Base-by-base conservation (phyloP, 2,329 filamentous ascomycete genomes). In the Capronia epimyces region DNA sequence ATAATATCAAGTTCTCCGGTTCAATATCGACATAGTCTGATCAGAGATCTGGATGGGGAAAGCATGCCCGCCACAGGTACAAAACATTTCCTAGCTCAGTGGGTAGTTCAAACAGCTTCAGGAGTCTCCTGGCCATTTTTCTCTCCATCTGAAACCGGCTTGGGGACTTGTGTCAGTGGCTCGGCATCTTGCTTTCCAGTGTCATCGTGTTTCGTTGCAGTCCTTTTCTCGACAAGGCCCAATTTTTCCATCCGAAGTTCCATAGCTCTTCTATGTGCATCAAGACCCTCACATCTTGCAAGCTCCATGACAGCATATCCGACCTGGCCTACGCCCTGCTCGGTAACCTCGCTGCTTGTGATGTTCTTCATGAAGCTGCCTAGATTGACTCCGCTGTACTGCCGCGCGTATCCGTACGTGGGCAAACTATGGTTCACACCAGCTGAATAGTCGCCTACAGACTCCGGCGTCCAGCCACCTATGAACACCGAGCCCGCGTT, bases 351-450 rank as follows among this genome's bases (percentile, higher is more conserved):
- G 0, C 89, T 89, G 72, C 87, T 93, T 31, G 93, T 98, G 65
- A 98, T 96, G 75, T 97, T 89, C 75, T 98, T 98, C 68, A 95
- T 80, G 71, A 96, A 98, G 2, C 91, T 97, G 25, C 82, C 89
- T 4, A 98, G 80, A 69, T 95, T 98, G 65, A 98, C 93, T 46
- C 93, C 93, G 4, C 89, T 96, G 74, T 98, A 98, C 70, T 98
- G 93, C 73, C 95, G 95, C 43, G 93, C 93, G 64, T 95, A 98
- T 34, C 93, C 93, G 66, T 97, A 98, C 0, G 93, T 98, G 46
- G 93, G 93, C 59, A 98, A 75, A 52, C 88, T 94, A 75, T 98
- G 93, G 69, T 98, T 98, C 36, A 98, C 93, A 64, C 93, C 93
- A 46, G 93, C 93, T 57, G 89, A 95, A 73, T 98, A 98, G 68